Evolutionary conservation across 139 green algal genomes (phyloP).

Genomic region (Tetraselmis striata): DNA sequence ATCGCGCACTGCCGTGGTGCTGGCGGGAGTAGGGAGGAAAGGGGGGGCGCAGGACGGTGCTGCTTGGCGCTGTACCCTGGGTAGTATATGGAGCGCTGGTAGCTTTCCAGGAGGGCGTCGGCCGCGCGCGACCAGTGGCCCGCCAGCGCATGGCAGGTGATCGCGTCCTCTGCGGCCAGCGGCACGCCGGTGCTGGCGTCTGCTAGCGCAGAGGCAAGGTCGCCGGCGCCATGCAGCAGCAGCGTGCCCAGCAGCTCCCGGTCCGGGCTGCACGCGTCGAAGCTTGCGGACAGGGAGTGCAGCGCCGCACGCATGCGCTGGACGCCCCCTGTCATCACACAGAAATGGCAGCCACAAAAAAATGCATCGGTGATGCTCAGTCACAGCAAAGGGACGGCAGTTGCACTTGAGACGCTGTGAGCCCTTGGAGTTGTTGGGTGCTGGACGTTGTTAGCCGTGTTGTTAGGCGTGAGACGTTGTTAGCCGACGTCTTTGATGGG

Average conservation of each 20-base stretch:
- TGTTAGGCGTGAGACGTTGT: too few relatives aligned
- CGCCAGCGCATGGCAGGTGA: not conserved
- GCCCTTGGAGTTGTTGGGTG: too few relatives aligned
- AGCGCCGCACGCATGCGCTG: not conserved
- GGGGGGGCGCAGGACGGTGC: too few relatives aligned
- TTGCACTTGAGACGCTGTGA: too few relatives aligned
- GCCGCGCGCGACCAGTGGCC: not conserved
- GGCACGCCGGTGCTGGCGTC: not conserved
- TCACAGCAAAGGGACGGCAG: too few relatives aligned
- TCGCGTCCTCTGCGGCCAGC: not conserved
- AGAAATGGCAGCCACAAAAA: too few relatives aligned
- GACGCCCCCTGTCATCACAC: not conserved
- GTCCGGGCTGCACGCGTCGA: not conserved
- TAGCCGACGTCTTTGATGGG: too few relatives aligned
- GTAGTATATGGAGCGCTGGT: not conserved
- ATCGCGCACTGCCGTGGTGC: too few relatives aligned
- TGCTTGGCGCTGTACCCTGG: too few relatives aligned
- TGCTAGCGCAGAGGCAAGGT: not conserved
- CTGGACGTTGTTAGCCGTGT: too few relatives aligned
- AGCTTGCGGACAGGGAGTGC: not conserved
- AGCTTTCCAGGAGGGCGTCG: not conserved
- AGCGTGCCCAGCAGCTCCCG: not conserved
- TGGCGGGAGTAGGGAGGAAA: too few relatives aligned
- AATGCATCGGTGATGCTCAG: too few relatives aligned
- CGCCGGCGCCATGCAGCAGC: not conserved